Evolutionary conservation across 768 basidiomycete genomes (phyloP).

Genomic region (Dentipellis sp.): DNA sequence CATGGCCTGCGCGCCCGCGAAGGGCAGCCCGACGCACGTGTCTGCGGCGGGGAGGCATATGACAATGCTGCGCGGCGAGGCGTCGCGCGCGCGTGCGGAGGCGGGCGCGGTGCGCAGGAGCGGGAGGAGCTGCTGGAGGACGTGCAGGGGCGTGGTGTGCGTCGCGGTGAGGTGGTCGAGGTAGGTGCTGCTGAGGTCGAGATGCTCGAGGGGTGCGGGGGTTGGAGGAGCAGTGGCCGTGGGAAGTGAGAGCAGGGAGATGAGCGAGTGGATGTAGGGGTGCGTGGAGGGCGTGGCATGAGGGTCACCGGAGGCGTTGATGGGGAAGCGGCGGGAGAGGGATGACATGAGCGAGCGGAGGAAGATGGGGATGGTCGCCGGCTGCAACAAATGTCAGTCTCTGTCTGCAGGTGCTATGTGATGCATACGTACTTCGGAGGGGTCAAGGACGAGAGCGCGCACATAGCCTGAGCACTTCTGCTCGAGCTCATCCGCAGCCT

Average conservation of each 20-base stretch:
- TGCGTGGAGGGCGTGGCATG: conserved; percentile 55
- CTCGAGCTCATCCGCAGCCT: conserved; percentile 59
- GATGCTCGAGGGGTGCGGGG: conserved; percentile 60
- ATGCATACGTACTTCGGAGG: conserved; percentile 47
- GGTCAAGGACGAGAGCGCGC: conserved; percentile 74
- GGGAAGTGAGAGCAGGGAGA: conserved; percentile 61
- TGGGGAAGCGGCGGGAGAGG: conserved; percentile 74
- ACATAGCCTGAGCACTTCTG: conserved; percentile 62
- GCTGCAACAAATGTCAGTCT: conserved; percentile 29
- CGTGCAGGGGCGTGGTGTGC: conserved; percentile 68
- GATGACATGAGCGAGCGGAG: conserved; percentile 74
- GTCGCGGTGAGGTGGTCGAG: conserved; percentile 65
- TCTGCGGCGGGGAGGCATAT: conserved; percentile 70
- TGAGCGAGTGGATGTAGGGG: conserved; percentile 67
- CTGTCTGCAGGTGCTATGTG: background rate
- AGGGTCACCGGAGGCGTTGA: conserved; percentile 73
- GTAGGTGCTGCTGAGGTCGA: conserved; percentile 54
- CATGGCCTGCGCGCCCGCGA: conserved; percentile 57
- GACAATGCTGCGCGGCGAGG: conserved; percentile 46
- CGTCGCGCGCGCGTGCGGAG: conserved; percentile 40
- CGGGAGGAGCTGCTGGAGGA: conserved; percentile 69
- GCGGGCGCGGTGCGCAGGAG: conserved; percentile 62
- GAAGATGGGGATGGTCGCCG: conserved; percentile 63
- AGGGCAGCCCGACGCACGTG: conserved; percentile 69
- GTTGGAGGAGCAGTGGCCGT: conserved; percentile 21